Evolutionary conservation across 768 basidiomycete species (phyloP).

Genomic region (Lentinula edodes): DNA sequence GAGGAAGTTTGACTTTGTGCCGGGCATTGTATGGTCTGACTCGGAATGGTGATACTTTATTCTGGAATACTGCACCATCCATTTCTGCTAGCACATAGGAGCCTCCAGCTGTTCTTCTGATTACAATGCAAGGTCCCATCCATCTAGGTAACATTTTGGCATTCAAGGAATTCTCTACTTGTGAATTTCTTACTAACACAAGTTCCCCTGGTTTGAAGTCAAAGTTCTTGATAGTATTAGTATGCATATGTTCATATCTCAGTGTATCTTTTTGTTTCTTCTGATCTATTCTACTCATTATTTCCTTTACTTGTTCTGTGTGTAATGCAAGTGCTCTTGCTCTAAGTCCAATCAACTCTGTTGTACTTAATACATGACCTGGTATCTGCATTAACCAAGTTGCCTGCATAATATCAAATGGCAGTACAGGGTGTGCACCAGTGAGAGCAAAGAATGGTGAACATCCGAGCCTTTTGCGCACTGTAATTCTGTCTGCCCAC

Average conservation of each 20-base stretch:
- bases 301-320: too few relatives aligned
- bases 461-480: too few relatives aligned
- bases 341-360: too few relatives aligned
- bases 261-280: too few relatives aligned
- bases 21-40: slow-evolving; percentile 2
- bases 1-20: not conserved
- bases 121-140: slow-evolving; percentile 18
- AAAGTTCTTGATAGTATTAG: slow-evolving; percentile 17
- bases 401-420: too few relatives aligned
- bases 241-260: not conserved
- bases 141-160: slow-evolving; percentile 14
- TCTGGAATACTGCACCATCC: not conserved
- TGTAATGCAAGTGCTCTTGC: too few relatives aligned
- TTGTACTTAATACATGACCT: too few relatives aligned
- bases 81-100: slow-evolving; percentile 7
- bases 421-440: too few relatives aligned
- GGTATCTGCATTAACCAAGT: too few relatives aligned
- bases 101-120: slow-evolving; percentile 10
- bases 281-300: too few relatives aligned
- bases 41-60: slow-evolving; percentile 2
- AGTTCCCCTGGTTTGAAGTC: slow-evolving; percentile 9
- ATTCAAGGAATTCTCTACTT: slow-evolving; percentile 12
- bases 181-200: slow-evolving; percentile 17
- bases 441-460: too few relatives aligned
- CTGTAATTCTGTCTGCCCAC: too few relatives aligned